Conservation (phyloP, 495 filamentous ascomycete genomes). For the Saxophila tyrrhenica region DNA sequence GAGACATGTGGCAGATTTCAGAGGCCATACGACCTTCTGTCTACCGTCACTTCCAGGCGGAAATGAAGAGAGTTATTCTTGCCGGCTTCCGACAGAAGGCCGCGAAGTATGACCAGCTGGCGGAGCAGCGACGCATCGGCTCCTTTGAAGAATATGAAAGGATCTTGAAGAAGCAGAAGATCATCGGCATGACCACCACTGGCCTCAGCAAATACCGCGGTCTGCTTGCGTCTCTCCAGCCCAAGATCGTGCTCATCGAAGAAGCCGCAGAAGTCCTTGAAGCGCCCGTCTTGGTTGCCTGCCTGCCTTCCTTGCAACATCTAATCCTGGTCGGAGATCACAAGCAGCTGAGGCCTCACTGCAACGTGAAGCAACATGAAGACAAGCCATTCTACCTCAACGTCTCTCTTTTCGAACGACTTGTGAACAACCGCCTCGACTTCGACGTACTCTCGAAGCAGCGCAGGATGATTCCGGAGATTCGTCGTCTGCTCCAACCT, state of each 20-base stretch:
- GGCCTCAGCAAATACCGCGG: slow-evolving; percentile 82
- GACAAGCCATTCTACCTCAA: slow-evolving; percentile 48
- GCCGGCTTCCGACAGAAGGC: slow-evolving; percentile 34
- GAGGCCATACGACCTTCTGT: slow-evolving; percentile 41
- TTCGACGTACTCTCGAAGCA: slow-evolving; percentile 51
- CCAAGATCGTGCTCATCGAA: slow-evolving; percentile 58
- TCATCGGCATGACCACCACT: slow-evolving; percentile 68
- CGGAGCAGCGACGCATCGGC: slow-evolving; percentile 38
- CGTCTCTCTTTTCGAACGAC: slow-evolving; percentile 65
- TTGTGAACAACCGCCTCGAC: slow-evolving; percentile 56
- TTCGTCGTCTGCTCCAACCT: slow-evolving; percentile 48
- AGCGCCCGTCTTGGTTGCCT: slow-evolving; percentile 51
- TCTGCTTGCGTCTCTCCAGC: slow-evolving; percentile 57
- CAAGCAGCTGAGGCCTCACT: slow-evolving; percentile 56
- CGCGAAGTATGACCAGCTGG: slow-evolving; percentile 32
- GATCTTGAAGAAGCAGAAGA: slow-evolving; percentile 41
- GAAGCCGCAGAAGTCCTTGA: slow-evolving; percentile 68
- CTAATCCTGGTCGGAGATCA: slow-evolving; percentile 70
- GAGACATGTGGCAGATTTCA: slow-evolving; percentile 50
- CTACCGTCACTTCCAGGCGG: slow-evolving; percentile 45
- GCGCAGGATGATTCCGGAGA: slow-evolving; percentile 63
- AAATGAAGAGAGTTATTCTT: slow-evolving; percentile 35
- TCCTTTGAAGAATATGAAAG: slow-evolving; percentile 45
- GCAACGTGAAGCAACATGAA: slow-evolving; percentile 43
- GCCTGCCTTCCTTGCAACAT: slow-evolving; percentile 57